Conservation (phyloP, 257 asterid species). For the Rauvolfia tetraphylla region DNA sequence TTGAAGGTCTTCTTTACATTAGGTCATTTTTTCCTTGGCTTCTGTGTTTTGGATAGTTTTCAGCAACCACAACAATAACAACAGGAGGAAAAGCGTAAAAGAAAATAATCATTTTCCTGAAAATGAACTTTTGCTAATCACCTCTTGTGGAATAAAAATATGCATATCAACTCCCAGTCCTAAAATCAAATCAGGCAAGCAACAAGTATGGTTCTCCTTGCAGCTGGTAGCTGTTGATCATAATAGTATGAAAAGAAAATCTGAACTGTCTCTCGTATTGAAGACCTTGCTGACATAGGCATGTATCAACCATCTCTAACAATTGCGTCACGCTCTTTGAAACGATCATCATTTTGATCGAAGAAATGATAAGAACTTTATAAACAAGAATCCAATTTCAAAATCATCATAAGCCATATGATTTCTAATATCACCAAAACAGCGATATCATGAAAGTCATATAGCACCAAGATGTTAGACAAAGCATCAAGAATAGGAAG, state of each 20-base stretch:
- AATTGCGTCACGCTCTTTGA: background rate
- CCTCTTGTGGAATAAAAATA: background rate
- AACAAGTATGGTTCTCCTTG: background rate
- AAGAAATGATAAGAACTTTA: background rate
- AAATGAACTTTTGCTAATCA: background rate
- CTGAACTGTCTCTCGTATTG: background rate
- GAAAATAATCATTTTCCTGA: background rate
- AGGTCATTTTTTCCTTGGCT: background rate
- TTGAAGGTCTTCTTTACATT: too few relatives aligned
- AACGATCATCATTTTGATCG: background rate
- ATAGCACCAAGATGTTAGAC: background rate
- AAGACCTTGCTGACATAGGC: background rate
- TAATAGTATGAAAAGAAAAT: background rate
- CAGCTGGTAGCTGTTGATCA: background rate
- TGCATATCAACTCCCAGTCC: background rate
- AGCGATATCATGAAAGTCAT: background rate
- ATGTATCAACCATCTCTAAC: background rate
- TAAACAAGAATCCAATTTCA: background rate
- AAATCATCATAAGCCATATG: background rate
- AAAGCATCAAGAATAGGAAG: too few relatives aligned
- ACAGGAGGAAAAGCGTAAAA: background rate
- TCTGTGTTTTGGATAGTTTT: background rate
- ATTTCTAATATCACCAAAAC: background rate
- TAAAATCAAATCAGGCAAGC: background rate
- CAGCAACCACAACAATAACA: background rate